A percentile compares a stretch with the other conserved stretches of the same genome.
These are phyloP conservation scores for Fabrea salina DNA, from an alignment of 169 alveolate species.

Conservation along the genomic window DNA sequence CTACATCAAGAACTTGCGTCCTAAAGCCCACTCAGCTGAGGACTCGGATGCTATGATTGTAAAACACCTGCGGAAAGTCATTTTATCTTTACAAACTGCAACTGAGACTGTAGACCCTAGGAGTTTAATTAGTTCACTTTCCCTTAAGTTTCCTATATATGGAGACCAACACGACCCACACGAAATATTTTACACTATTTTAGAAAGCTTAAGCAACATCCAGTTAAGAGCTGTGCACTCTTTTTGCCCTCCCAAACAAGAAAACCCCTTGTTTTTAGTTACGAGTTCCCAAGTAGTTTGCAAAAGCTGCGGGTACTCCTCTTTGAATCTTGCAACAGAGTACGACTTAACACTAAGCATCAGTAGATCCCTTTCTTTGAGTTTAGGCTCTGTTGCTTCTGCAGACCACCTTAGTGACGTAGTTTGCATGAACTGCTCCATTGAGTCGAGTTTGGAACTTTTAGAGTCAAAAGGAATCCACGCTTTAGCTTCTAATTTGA, in stretches of 20 bases:
- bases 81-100: neutral
- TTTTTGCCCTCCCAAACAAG: neutral
- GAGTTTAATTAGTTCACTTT: neutral
- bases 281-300: conserved; percentile 13
- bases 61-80: neutral
- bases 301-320: neutral
- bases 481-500: neutral
- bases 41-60: neutral
- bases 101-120: neutral
- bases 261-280: conserved; percentile 17
- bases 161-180: conserved; percentile 32
- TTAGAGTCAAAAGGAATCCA: neutral
- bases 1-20: neutral
- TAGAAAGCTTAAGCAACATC: neutral
- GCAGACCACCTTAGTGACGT: neutral
- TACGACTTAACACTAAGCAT: conserved; percentile 2
- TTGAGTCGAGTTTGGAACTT: neutral
- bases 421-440: conserved; percentile 1
- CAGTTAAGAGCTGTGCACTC: neutral
- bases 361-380: neutral
- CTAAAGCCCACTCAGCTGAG: neutral
- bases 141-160: conserved; percentile 1
- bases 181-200: conserved; percentile 20
- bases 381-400: neutral
- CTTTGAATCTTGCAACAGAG: neutral